Evolutionary conservation across 2,329 filamentous ascomycete species (phyloP), one percentile per base, ranked within the genome.

Genomic region (Pseudogymnoascus sp.): DNA sequence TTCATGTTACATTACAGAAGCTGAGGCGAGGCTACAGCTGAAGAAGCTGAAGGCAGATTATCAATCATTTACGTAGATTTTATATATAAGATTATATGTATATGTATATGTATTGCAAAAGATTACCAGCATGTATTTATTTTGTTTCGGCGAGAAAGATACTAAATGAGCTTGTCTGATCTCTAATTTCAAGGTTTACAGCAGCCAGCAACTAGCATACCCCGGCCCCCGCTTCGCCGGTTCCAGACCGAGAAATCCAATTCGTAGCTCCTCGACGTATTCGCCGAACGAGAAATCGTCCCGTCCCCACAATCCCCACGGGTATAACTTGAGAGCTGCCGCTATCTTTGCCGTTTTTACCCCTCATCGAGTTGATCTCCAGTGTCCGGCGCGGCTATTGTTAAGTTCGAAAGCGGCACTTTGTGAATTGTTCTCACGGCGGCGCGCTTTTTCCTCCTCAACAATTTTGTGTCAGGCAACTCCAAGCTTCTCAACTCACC

Each of bases 241-340:
- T 30, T 52, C 45, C n/a, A 52, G 45, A 52, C 45, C 45, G 26
- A 52, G 45, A 52, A 52, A 52, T 52, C 45, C 45, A 45, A 52
- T 52, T 12, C 26, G 45, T 52, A 30, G 45, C 45, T 52, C 26
- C 28, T 52, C 45, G 26, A 33, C 45, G 9, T 19, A 30, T 30
- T 30, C 5, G 23, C 45, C 26, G 26, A 52, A 18, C 45, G 19
- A 52, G 9, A 30, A 52, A 18, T 5, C 26, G 15, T 6, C 26
- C n/a, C 45, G 10, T 30, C 45, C 45, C 45, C 45, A 52, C 45
- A 52, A 23, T 52, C 45, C 18, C 15, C 26, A 52, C 26, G 26
- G 45, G 45, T 48, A 52, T 30, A 52, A 52, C n/a, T 52, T 13
- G 15, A 52, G n/a, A 52, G 13, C 45, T 52, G 45, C 45, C 45